phyloP scores from a whole-genome alignment of 306 rosid genomes.

The Boehmeria nivea region DNA sequence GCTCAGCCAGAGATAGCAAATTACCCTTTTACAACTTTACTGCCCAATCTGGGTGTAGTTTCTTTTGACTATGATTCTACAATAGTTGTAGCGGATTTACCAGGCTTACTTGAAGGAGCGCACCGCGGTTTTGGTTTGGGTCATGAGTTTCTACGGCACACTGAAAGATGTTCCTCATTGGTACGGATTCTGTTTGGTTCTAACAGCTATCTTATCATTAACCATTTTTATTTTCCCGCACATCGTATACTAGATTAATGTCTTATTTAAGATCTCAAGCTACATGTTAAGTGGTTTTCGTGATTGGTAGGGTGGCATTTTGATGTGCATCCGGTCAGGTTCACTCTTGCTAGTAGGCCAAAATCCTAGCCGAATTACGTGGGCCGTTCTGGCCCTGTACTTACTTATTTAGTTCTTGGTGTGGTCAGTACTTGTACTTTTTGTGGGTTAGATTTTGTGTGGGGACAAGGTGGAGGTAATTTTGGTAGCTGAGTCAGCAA shows the following conservation, averaged over 20 bases:
- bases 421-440: no score
- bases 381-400: no score
- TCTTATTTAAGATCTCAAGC: not conserved
- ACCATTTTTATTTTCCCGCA: not conserved
- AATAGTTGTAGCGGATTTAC: constrained; percentile 95
- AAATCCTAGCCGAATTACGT: no score
- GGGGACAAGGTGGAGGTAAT: no score
- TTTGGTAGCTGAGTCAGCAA: no score
- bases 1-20: constrained; percentile 86
- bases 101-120: constrained; percentile 98
- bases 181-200: constrained; percentile 46
- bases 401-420: no score
- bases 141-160: constrained; percentile 89
- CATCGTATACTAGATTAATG: not conserved
- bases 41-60: constrained; percentile 93
- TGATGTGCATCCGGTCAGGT: no score
- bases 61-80: constrained; percentile 86
- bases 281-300: no score
- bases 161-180: constrained; percentile 94
- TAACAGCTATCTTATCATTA: not conserved
- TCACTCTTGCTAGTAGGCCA: no score
- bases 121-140: constrained; percentile 95
- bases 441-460: no score
- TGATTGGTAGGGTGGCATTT: no score
- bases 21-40: constrained; percentile 93